Evolutionary conservation across 2,329 filamentous ascomycete genomes (phyloP).

Genomic region (Chaetomiaceae sp.): DNA sequence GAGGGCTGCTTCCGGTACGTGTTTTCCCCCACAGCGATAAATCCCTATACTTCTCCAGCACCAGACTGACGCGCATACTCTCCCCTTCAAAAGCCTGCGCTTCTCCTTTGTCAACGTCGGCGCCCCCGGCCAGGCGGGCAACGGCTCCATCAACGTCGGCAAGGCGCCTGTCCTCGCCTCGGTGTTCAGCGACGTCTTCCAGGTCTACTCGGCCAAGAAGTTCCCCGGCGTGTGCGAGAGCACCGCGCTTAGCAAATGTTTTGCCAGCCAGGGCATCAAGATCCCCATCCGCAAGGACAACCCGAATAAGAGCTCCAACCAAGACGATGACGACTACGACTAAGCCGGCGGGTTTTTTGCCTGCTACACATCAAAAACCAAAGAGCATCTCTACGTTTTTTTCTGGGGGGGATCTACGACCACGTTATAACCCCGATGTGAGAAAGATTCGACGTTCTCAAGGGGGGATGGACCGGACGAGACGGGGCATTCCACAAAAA

Average conservation of each 20-base stretch:
- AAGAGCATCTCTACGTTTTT: too few relatives aligned
- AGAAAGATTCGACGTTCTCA: too few relatives aligned
- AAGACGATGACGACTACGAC: conserved; percentile 51
- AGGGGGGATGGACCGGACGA: too few relatives aligned
- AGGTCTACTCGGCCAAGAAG: conserved; percentile 95
- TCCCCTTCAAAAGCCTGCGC: conserved; percentile 43
- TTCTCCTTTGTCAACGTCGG: conserved; percentile 84
- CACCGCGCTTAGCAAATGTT: conserved; percentile 84
- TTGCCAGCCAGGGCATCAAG: conserved; percentile 91
- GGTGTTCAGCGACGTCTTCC: conserved; percentile 83
- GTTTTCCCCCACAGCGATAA: conserved; percentile 13
- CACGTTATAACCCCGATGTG: too few relatives aligned
- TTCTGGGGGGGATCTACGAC: background rate
- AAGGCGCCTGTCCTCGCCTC: conserved; percentile 78
- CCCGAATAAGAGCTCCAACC: conserved; percentile 42
- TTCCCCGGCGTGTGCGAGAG: conserved; percentile 97
- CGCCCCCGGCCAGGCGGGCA: conserved; percentile 36
- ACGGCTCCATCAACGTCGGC: conserved; percentile 60
- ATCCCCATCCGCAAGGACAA: conserved; percentile 93
- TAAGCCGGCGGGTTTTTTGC: conserved; percentile 3
- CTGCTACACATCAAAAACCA: background rate
- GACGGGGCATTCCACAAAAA: too few relatives aligned
- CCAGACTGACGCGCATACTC: conserved; percentile 1
- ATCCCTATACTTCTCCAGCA: too few relatives aligned
- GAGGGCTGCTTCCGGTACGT: conserved; percentile 83